Conservation (phyloP, 2,329 filamentous ascomycete species). For the Cadophora luteo-olivacea region DNA sequence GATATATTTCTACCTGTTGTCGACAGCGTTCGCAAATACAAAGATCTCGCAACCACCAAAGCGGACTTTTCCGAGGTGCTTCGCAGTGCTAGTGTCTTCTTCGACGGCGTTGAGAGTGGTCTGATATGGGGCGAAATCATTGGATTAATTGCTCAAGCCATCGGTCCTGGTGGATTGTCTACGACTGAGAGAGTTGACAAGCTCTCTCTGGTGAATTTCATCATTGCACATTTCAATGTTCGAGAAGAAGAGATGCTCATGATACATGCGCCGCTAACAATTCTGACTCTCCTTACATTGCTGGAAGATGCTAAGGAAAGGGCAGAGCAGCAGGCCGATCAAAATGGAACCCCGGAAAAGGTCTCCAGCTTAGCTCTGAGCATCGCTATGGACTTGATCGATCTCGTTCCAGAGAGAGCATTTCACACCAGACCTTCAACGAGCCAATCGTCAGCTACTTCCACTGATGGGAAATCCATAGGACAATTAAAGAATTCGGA, state of each 20-base stretch:
- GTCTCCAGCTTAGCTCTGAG: constrained; percentile 47
- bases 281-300: constrained; percentile 67
- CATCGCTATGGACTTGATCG: constrained; percentile 64
- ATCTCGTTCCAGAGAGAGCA: constrained; percentile 68
- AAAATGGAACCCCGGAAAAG: constrained; percentile 36
- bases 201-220: constrained; percentile 79
- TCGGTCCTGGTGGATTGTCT: constrained; percentile 54
- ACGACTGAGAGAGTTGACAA: constrained; percentile 59
- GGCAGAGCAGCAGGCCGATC: constrained; percentile 38
- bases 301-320: constrained; percentile 59
- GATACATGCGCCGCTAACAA: constrained; percentile 79
- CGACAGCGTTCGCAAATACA: constrained; percentile 78
- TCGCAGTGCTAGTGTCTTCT: constrained; percentile 92
- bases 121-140: constrained; percentile 89
- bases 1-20: constrained; percentile 88
- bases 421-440: constrained; percentile 53
- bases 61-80: constrained; percentile 84
- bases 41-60: constrained; percentile 67
- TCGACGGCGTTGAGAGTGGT: constrained; percentile 94
- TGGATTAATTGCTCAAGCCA: constrained; percentile 67
- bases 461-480: constrained; percentile 41
- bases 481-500: constrained; percentile 53
- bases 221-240: constrained; percentile 88
- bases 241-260: constrained; percentile 95
- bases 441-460: constrained; percentile 35